phyloP scores from a whole-genome alignment of 2,329 filamentous ascomycete genomes.

The Plectosphaerella sp. region DNA sequence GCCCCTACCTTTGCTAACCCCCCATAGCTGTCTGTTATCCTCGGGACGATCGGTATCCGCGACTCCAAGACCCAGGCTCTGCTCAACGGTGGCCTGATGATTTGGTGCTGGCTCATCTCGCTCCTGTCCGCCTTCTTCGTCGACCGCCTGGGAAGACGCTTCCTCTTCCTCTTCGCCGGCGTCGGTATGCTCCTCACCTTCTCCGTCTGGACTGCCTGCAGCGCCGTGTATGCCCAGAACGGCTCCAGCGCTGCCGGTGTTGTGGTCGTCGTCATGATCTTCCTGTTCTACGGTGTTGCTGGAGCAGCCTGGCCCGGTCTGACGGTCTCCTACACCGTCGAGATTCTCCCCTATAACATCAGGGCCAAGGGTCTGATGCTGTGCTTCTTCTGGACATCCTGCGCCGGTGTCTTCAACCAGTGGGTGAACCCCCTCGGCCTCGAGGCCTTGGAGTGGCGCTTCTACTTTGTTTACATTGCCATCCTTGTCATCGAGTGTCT shows the following conservation, averaged over 20 bases:
- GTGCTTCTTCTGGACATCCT: constrained; percentile 11
- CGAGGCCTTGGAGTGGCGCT: constrained; percentile 33
- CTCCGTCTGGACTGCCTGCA: constrained; percentile 17
- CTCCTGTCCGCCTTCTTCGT: constrained; percentile 33
- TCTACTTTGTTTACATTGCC: constrained; percentile 37
- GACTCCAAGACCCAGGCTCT: constrained; percentile 24
- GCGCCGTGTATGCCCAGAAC: constrained; percentile 21
- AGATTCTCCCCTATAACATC: constrained; percentile 29
- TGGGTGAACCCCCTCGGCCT: constrained; percentile 38
- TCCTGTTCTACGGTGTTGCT: constrained; percentile 37
- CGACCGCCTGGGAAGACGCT: constrained; percentile 40
- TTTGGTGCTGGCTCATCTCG: constrained; percentile 36
- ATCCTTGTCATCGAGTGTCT: constrained; percentile 19
- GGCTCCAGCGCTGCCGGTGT: constrained; percentile 18
- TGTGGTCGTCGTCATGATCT: constrained; percentile 29
- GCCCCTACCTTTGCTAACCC: too few species aligned
- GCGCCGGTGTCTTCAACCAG: constrained; percentile 30
- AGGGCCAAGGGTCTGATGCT: constrained; percentile 27
- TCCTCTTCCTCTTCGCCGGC: constrained; percentile 33
- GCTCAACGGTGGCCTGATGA: constrained; percentile 34
- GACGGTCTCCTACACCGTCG: constrained; percentile 32
- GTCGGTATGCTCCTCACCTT: constrained; percentile 28
- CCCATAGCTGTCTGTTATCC: constrained; percentile 31
- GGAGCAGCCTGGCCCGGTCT: constrained; percentile 39
- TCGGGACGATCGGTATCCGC: constrained; percentile 37